Percentiles rank a stretch among this genome's conserved stretches.
Evolutionary conservation across 805 yeast species (phyloP).

Genomic region (Diddensiella transvaalensis): DNA sequence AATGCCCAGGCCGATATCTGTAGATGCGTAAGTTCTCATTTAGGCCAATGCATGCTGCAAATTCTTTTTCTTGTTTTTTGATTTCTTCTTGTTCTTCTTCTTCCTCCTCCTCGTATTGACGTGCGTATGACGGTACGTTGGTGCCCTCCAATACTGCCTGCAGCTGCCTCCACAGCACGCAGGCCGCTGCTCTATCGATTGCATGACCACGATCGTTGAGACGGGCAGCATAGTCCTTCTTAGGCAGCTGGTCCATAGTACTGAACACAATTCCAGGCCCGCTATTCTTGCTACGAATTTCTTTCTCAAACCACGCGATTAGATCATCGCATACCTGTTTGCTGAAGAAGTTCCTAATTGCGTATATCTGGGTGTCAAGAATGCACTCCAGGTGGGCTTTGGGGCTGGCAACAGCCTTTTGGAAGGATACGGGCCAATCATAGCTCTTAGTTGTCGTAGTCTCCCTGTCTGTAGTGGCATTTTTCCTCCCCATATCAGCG

Average conservation of each 20-base stretch:
- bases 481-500: too few species aligned
- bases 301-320: slow-evolving; percentile 14
- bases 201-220: slow-evolving; percentile 49
- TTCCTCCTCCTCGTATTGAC: too few species aligned
- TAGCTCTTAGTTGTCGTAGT: neutral
- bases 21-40: slow-evolving; percentile 56
- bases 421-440: neutral
- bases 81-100: too few species aligned
- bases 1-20: slow-evolving; percentile 53
- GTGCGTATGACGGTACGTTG: too few species aligned
- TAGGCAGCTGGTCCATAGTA: slow-evolving; percentile 43
- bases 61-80: slow-evolving; percentile 5
- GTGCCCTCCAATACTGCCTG: slow-evolving; percentile 8
- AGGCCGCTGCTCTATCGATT: slow-evolving; percentile 38
- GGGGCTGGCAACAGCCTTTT: neutral
- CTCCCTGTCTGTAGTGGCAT: too few species aligned
- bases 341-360: slow-evolving; percentile 15
- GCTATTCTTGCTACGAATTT: neutral
- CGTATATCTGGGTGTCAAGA: slow-evolving; percentile 18
- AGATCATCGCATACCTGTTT: slow-evolving; percentile 19
- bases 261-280: slow-evolving; percentile 2
- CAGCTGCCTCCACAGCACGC: slow-evolving; percentile 44
- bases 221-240: slow-evolving; percentile 52
- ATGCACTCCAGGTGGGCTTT: neutral
- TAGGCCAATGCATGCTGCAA: slow-evolving; percentile 36